phyloP scores from a whole-genome alignment of 116 monocot species.

The Posidonia oceanica region DNA sequence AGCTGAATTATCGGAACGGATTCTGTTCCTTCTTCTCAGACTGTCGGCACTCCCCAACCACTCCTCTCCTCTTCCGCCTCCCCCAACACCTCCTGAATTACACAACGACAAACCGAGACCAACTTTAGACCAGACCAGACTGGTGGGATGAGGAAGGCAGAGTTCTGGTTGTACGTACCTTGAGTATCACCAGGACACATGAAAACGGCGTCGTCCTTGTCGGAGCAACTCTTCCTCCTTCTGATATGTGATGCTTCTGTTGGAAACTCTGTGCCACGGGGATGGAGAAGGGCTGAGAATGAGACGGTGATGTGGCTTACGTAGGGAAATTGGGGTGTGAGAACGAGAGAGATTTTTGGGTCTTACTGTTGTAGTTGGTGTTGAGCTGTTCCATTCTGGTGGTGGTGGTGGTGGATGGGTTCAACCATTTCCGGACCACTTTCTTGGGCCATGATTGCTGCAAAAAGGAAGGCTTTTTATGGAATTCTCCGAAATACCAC shows the following conservation, averaged over 20 bases:
- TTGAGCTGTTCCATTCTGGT: conserved; percentile 32
- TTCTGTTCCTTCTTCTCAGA: not conserved
- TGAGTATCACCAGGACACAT: conserved; percentile 14
- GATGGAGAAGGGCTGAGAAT: not conserved
- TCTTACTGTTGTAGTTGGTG: conserved; percentile 17
- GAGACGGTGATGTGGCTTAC: too few species aligned
- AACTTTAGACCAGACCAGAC: not conserved
- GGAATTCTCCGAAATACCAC: too few species aligned
- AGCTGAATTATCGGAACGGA: conserved; percentile 4
- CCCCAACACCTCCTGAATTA: too few species aligned
- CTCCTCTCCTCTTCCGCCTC: not conserved
- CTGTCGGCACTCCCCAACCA: not conserved
- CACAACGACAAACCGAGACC: not conserved
- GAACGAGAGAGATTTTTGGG: not conserved
- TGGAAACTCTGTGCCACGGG: not conserved
- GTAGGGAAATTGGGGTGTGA: not conserved
- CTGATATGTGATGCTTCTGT: conserved; percentile 1
- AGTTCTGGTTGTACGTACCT: conserved; percentile 1
- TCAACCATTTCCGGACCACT: conserved; percentile 64
- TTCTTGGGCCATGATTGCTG: conserved; percentile 53
- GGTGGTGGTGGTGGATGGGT: conserved; percentile 22
- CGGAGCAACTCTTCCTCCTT: conserved; percentile 62
- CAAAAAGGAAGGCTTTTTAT: not conserved
- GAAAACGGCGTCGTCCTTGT: conserved; percentile 24
- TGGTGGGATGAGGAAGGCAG: not conserved